phyloP scores from a whole-genome alignment of 257 asterid species.

The Solanum gandarillasii region DNA sequence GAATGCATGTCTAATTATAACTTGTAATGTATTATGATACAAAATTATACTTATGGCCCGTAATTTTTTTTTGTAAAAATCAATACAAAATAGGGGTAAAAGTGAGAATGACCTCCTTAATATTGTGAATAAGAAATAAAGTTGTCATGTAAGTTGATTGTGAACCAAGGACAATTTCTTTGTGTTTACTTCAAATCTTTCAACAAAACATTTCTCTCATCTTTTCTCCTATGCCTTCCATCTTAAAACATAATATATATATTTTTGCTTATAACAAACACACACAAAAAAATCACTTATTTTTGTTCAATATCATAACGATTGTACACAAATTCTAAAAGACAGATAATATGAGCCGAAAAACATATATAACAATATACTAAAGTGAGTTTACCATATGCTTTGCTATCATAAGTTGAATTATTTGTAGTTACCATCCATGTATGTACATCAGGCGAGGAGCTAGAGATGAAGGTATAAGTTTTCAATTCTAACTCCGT shows the following conservation, averaged over 20 bases:
- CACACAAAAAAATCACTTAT: neutral
- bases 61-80: too few species aligned
- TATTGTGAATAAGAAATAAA: neutral
- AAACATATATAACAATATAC: neutral
- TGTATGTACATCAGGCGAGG: neutral
- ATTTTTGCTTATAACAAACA: too few species aligned
- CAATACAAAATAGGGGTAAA: neutral
- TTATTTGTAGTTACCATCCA: too few species aligned
- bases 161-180: neutral
- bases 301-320: neutral
- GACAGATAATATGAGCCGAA: neutral
- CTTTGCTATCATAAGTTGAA: neutral
- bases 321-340: neutral
- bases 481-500: neutral
- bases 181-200: neutral
- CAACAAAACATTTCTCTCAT: neutral
- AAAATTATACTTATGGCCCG: neutral
- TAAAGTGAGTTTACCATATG: neutral
- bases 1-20: neutral
- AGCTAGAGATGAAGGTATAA: neutral
- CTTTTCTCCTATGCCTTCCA: neutral
- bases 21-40: neutral
- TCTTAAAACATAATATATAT: neutral
- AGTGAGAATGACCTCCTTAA: neutral
- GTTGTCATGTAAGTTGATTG: neutral